Percentiles rank a stretch among this genome's conserved stretches.
Evolutionary conservation across 202 grass and related monocot species (phyloP).

Genomic region (Digitaria exilis): DNA sequence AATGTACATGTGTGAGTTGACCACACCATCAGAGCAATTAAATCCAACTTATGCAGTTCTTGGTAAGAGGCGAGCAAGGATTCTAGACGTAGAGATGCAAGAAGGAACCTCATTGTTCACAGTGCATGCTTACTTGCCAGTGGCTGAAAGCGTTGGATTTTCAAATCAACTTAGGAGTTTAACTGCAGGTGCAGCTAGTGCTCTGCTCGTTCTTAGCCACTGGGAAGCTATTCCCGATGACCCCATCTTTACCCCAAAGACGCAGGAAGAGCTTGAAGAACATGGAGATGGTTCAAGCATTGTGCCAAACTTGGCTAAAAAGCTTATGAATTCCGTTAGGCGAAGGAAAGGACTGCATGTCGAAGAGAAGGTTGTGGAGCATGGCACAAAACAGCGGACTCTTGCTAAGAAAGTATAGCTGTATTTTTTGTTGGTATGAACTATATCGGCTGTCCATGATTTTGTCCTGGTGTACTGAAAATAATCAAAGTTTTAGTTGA

Average conservation of each 20-base stretch:
- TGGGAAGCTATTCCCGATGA: constrained; percentile 79
- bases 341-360: constrained; percentile 86
- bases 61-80: constrained; percentile 74
- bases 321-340: constrained; percentile 92
- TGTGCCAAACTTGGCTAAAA: constrained; percentile 77
- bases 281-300: constrained; percentile 92
- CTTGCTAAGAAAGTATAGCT: constrained; percentile 83
- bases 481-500: background rate
- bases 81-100: constrained; percentile 93
- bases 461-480: constrained; percentile 45
- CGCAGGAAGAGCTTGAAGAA: constrained; percentile 90
- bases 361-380: constrained; percentile 95
- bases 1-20: constrained; percentile 93
- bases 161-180: constrained; percentile 70
- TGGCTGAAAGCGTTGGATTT: constrained; percentile 83
- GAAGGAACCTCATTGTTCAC: constrained; percentile 84
- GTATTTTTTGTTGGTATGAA: constrained; percentile 14
- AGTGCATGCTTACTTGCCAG: constrained; percentile 83
- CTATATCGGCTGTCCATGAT: constrained; percentile 26
- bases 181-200: constrained; percentile 84
- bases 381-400: constrained; percentile 89
- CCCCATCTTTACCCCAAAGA: constrained; percentile 84
- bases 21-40: constrained; percentile 64
- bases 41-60: constrained; percentile 78
- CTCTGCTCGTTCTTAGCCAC: constrained; percentile 90